These are phyloP conservation scores for Agrocybe praecox DNA, from an alignment of 768 basidiomycete species.

Conservation along the genomic window DNA sequence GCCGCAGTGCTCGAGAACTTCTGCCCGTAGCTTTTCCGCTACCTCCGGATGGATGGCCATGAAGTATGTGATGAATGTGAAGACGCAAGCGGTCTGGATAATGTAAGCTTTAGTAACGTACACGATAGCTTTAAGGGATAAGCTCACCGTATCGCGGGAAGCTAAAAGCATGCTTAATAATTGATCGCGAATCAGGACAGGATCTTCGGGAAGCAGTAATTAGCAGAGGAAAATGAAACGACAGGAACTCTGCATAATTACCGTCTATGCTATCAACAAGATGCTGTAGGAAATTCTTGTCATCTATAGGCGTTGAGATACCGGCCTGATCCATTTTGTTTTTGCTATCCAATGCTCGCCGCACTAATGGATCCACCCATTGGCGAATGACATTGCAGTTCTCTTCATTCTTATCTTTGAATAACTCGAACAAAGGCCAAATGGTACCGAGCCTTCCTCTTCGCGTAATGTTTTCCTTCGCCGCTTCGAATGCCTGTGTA, in stretches of 20 bases:
- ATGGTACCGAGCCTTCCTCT: constrained; percentile 54
- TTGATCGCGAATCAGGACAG: constrained; percentile 71
- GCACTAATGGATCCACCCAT: constrained; percentile 68
- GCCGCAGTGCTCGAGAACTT: constrained; percentile 62
- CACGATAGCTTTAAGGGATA: neutral
- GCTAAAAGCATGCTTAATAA: constrained; percentile 78
- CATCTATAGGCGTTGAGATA: constrained; percentile 39
- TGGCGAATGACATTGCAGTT: constrained; percentile 54
- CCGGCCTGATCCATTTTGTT: constrained; percentile 37
- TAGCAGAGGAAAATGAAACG: neutral
- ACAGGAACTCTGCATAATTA: constrained; percentile 27
- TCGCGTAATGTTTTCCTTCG: constrained; percentile 52
- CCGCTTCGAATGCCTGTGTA: constrained; percentile 57
- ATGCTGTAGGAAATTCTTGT: constrained; percentile 69
- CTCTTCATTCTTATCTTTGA: constrained; percentile 51
- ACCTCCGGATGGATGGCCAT: constrained; percentile 68
- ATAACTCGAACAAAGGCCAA: constrained; percentile 66
- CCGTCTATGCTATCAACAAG: constrained; percentile 67
- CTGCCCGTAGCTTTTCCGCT: constrained; percentile 51
- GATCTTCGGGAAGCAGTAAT: constrained; percentile 43
- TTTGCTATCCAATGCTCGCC: constrained; percentile 51
- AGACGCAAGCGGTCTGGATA: constrained; percentile 61
- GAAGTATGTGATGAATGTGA: constrained; percentile 74
- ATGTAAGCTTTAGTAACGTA: neutral
- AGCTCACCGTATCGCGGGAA: constrained; percentile 72